Percentiles rank a stretch among this genome's conserved stretches.
Conservation (phyloP, 164 flowering plant species). For the Vitis riparia region DNA sequence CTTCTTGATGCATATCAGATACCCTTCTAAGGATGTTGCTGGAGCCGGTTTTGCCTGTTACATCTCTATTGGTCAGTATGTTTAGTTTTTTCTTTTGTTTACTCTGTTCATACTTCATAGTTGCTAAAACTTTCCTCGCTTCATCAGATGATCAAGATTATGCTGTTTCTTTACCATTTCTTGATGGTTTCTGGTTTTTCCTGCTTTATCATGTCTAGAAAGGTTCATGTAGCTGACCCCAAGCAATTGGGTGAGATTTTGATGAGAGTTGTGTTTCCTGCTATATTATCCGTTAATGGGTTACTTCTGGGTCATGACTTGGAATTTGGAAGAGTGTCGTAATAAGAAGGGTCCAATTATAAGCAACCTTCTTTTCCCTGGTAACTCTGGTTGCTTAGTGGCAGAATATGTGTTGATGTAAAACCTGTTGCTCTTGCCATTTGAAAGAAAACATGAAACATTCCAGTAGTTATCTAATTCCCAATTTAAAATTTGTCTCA, state of each 20-base stretch:
- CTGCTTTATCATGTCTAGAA: background rate
- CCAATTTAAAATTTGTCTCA: background rate
- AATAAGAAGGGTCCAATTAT: too few relatives aligned
- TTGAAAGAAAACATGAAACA: background rate
- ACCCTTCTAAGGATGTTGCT: slow-evolving; percentile 29
- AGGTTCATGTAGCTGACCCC: background rate
- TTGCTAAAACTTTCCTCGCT: background rate
- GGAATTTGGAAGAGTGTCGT: too few relatives aligned
- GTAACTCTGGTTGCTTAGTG: background rate
- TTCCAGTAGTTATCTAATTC: slow-evolving; percentile 15
- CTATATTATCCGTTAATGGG: background rate
- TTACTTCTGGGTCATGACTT: background rate
- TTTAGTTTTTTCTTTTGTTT: background rate
- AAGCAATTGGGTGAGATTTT: background rate
- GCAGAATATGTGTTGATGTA: background rate
- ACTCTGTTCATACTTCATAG: background rate
- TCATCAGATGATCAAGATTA: background rate
- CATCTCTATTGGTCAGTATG: slow-evolving; percentile 24
- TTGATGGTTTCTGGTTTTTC: background rate
- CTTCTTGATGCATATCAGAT: slow-evolving; percentile 22
- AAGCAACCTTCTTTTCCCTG: too few relatives aligned
- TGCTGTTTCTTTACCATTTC: background rate
- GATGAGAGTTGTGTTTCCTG: background rate
- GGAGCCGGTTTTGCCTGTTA: slow-evolving; percentile 28
- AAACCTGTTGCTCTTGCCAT: slow-evolving; percentile 10